These are phyloP conservation scores for Stephanodiscus triporus DNA, from an alignment of 108 stramenopile genomes.

Conservation along the genomic window DNA sequence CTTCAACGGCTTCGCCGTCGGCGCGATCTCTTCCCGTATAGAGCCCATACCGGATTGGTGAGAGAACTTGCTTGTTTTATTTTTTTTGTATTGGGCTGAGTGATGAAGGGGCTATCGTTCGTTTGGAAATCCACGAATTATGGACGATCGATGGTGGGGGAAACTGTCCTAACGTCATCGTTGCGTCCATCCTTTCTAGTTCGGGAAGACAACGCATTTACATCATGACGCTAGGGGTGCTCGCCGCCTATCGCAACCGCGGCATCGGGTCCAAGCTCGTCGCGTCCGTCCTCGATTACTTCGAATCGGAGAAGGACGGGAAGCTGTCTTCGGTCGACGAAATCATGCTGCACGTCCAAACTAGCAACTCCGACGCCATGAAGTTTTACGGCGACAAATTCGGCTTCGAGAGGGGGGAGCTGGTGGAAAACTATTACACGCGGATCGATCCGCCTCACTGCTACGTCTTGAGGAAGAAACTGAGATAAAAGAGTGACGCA, in stretches of 20 bases:
- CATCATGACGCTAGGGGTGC: constrained; percentile 97
- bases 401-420: constrained; percentile 89
- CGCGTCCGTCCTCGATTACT: constrained; percentile 76
- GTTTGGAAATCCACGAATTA: neutral
- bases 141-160: too few relatives aligned
- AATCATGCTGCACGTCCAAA: constrained; percentile 95
- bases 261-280: constrained; percentile 92
- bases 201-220: constrained; percentile 69
- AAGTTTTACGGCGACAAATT: constrained; percentile 87
- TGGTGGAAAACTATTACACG: constrained; percentile 96
- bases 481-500: constrained; percentile 32
- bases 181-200: constrained; percentile 8
- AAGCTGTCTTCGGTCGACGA: constrained; percentile 64
- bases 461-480: constrained; percentile 88
- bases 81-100: neutral
- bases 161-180: neutral
- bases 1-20: constrained; percentile 86
- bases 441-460: constrained; percentile 97
- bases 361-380: constrained; percentile 92
- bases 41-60: constrained; percentile 52
- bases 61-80: neutral
- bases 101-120: neutral
- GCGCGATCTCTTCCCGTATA: constrained; percentile 81
- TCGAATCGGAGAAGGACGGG: constrained; percentile 47
- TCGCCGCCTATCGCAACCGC: constrained; percentile 90